Percentiles rank a stretch among this genome's conserved stretches.
These are phyloP conservation scores for Mycena rosella DNA, from an alignment of 768 basidiomycete genomes.

Conservation along the genomic window DNA sequence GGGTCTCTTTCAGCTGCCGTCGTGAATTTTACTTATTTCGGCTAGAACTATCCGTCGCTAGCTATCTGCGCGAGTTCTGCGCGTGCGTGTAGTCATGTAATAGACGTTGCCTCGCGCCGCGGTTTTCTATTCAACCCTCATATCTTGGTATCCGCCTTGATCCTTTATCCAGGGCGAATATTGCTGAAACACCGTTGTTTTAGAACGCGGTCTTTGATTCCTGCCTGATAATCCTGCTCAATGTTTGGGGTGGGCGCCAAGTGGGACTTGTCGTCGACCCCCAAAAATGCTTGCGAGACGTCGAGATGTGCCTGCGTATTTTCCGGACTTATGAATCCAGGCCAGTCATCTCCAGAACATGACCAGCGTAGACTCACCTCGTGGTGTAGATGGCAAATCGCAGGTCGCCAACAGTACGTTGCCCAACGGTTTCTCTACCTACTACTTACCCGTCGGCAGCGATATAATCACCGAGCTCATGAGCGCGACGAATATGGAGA, in stretches of 20 bases:
- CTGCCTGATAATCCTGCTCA: constrained; percentile 20
- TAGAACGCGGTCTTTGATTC: constrained; percentile 26
- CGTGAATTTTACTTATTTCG: constrained; percentile 11
- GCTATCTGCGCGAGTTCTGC: constrained; percentile 84
- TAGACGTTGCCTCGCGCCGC: constrained; percentile 53
- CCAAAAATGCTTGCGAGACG: constrained; percentile 32
- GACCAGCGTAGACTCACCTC: background rate
- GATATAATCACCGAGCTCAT: constrained; percentile 36
- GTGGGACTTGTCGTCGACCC: constrained; percentile 26
- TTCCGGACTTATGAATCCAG: constrained; percentile 28
- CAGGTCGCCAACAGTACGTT: constrained; percentile 35
- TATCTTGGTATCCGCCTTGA: constrained; percentile 14
- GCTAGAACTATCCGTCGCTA: constrained; percentile 60
- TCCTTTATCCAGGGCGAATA: background rate
- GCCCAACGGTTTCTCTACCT: background rate
- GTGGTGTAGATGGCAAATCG: constrained; percentile 25
- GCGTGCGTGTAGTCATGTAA: constrained; percentile 70
- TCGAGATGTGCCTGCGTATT: constrained; percentile 28
- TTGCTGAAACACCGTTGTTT: too few relatives aligned
- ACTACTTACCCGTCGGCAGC: background rate
- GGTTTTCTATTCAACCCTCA: constrained; percentile 30
- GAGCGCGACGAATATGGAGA: constrained; percentile 23
- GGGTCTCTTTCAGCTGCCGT: too few relatives aligned
- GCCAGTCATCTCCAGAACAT: background rate
- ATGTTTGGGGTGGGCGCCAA: constrained; percentile 30